These are phyloP conservation scores for Lolium perenne DNA, from an alignment of 176 grass and related monocot species.

Conservation along the genomic window DNA sequence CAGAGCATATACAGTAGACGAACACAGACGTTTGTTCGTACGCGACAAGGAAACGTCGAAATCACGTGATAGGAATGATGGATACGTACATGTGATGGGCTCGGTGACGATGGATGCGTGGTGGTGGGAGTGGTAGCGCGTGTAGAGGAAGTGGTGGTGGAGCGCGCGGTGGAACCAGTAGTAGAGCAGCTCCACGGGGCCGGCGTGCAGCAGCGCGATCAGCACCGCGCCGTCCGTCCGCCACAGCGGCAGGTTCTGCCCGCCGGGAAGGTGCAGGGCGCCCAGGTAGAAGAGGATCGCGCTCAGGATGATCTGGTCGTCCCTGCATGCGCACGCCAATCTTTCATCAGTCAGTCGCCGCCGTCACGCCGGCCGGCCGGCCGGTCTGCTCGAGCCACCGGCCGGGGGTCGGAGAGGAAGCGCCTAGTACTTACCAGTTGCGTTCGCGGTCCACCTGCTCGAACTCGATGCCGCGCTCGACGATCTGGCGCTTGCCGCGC, in stretches of 20 bases:
- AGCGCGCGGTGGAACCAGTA: constrained; percentile 83
- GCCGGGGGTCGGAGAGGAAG: background rate
- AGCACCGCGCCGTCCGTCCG: constrained; percentile 51
- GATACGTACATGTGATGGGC: constrained; percentile 63
- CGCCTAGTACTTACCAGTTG: constrained; percentile 56
- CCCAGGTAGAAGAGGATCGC: constrained; percentile 50
- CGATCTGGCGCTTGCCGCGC: constrained; percentile 72
- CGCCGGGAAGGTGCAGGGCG: background rate
- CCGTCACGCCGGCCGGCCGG: background rate
- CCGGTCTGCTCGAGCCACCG: background rate
- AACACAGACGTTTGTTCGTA: background rate
- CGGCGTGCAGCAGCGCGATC: constrained; percentile 42
- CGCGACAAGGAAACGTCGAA: background rate
- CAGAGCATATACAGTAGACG: background rate
- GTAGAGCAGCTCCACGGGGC: constrained; percentile 72
- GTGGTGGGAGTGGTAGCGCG: constrained; percentile 70
- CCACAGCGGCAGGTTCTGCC: constrained; percentile 47
- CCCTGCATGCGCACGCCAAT: constrained; percentile 37
- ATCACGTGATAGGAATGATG: background rate
- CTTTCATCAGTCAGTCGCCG: too few relatives aligned
- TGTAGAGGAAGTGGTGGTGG: constrained; percentile 76
- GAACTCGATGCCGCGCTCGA: constrained; percentile 86
- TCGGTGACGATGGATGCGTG: constrained; percentile 73
- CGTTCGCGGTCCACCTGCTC: constrained; percentile 90
- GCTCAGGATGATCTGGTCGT: constrained; percentile 75